phyloP scores from a whole-genome alignment of 179 eudicot species.

The Corrigiola litoralis region DNA sequence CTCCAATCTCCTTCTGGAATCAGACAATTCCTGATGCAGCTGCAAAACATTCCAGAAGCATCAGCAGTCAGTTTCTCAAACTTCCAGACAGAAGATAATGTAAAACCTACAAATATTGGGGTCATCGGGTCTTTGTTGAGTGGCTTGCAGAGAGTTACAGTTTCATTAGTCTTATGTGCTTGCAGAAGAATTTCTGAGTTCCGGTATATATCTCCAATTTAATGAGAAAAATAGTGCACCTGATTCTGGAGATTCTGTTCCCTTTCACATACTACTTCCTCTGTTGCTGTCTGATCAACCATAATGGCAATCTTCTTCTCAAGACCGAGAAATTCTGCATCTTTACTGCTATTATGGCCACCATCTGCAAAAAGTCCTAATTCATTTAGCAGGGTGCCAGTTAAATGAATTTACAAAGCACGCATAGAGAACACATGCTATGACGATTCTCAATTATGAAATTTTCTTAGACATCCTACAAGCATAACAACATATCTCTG shows the following conservation, averaged over 20 bases:
- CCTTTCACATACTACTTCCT: conserved; percentile 44
- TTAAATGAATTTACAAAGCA: background rate
- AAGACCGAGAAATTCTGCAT: conserved; percentile 34
- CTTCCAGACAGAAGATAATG: background rate
- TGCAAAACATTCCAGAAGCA: conserved; percentile 29
- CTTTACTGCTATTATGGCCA: conserved; percentile 13
- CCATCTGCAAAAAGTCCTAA: background rate
- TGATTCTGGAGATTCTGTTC: conserved; percentile 38
- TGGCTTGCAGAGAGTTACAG: background rate
- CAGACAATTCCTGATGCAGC: conserved; percentile 49
- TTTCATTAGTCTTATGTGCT: too few relatives aligned
- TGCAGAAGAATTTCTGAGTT: background rate
- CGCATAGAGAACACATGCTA: background rate
- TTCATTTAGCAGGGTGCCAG: background rate
- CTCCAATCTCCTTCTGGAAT: conserved; percentile 44
- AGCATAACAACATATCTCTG: too few relatives aligned
- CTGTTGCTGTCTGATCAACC: conserved; percentile 39
- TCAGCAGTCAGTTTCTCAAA: conserved; percentile 2
- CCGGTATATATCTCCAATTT: background rate
- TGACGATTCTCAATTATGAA: background rate
- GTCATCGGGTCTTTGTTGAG: background rate
- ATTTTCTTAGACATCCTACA: background rate
- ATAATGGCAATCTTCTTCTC: conserved; percentile 39
- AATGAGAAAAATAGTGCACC: conserved; percentile 29
- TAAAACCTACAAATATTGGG: background rate